Base-by-base conservation (phyloP, 2,329 filamentous ascomycete genomes). In the Fusarium coffeatum region DNA sequence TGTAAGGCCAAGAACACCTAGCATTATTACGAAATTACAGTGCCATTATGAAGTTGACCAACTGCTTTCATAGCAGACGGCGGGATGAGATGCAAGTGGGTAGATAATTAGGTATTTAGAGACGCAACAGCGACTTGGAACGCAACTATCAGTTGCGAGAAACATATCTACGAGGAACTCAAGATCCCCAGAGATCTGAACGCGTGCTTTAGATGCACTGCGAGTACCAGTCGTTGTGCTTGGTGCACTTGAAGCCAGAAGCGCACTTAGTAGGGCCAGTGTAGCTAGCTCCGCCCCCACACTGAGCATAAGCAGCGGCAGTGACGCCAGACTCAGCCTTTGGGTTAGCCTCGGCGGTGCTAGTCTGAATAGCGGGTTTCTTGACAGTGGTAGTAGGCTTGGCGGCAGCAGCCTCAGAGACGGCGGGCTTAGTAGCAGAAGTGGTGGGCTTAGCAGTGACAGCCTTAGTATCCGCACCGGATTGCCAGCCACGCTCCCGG, bases 401-500 rank as follows among this genome's bases (percentile, higher is more conserved):
- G 13, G 50, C 7, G n/a, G 37, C 32, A n/a, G 62, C 32, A 12
- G 30, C 20, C 22, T 47, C 34, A 0, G 54, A 25, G 10, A 43
- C 45, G 40, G 59, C 12, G n/a, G 55, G 27, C 41, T 61, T 49
- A 1, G 58, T 11, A 2, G 28, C 22, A n/a, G 45, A 45, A 0
- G 61, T 13, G 13, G 54, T 22, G 15, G 58, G 34, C 3, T 53
- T 34, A 5, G 62, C 13, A 6, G 60, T 13, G 10, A 47, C 27
- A 13, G 32, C 15, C 40, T 64, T 43, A 0, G 68, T 27, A n/a
- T 6, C 48, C 9, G 61, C 20, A 28, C 53, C 34, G 7, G 43
- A 61, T 55, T 76, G 72, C 77, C 77, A 78, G 58, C 72, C 71
- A 1, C 76, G 75, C 20, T 72, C 42, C 1, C 76, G 75, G 28